Evolutionary conservation across 345 rosid genomes (phyloP), one percentile per base, ranked within the genome.

Genomic region (Stellera chamaejasme): DNA sequence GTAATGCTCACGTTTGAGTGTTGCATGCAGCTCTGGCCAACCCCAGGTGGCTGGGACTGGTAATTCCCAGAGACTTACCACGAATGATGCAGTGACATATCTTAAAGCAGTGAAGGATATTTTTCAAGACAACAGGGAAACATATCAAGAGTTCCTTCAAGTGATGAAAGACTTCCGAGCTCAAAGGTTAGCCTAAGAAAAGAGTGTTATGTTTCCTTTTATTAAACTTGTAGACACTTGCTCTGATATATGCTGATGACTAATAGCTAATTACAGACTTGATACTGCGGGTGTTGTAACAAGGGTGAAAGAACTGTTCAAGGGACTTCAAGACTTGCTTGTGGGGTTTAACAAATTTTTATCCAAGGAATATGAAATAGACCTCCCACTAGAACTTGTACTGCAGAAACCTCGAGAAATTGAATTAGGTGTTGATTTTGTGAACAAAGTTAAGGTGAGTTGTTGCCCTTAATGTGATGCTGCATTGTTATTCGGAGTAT

Each of bases 131-230:
- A 82, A 83, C 53, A 81, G 80, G 58, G 99, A 87, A 19, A 89
- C 89, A 50, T 93, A 93, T 56, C 97, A 89, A 28, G 87, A 76
- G 45, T 93, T 93, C 68, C 96, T 93, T 62, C 97, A 93, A 67
- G 97, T 93, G 52, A 93, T 93, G 99, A 93, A 89, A 66, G 97
- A 89, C 72, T 93, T 93, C 60, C 89, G 87, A 78, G 94, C 96
- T 58, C 97, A 93, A 62, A 86, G 97, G 99, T 89, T 50, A 60
- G 56, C 39, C 9, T 32, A 32, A 32, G 39, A 32, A 32, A 8
- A 2, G 23, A 32, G 39, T 28, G 27, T 41, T 5, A 14, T 43
- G 12, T 32, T 49, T 45, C 16, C 26, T 46, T 5, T 27, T 11
- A 6, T 23, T 58, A 51, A 19, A 61, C 39, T 26, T 43, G 48